phyloP scores from a whole-genome alignment of 768 basidiomycete genomes.

The Chalciporus chontae region DNA sequence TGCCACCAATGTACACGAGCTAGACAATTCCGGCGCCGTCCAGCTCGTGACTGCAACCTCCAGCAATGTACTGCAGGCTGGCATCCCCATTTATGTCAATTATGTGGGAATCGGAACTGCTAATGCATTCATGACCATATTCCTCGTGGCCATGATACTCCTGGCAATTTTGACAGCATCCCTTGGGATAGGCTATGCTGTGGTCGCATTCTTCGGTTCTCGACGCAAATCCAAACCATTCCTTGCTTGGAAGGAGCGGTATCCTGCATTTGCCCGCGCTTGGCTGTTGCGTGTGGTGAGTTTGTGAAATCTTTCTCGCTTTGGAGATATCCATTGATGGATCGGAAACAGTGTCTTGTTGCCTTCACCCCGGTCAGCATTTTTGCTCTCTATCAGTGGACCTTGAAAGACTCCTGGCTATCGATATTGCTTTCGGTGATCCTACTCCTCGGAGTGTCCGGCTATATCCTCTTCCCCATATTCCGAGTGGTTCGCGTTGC shows the following conservation, averaged over 20 bases:
- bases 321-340: constrained; percentile 1
- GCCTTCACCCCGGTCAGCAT: constrained; percentile 65
- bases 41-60: constrained; percentile 63
- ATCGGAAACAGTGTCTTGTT: constrained; percentile 49
- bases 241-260: constrained; percentile 30
- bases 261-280: constrained; percentile 46
- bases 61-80: constrained; percentile 69
- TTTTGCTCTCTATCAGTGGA: constrained; percentile 90
- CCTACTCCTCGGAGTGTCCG: constrained; percentile 49
- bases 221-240: constrained; percentile 20
- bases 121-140: constrained; percentile 90
- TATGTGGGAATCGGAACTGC: constrained; percentile 74
- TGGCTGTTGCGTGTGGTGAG: constrained; percentile 71
- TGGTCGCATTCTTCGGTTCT: constrained; percentile 28
- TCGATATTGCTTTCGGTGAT: constrained; percentile 77
- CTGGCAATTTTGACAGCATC: constrained; percentile 54
- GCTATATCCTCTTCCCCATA: constrained; percentile 46
- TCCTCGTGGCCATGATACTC: constrained; percentile 67
- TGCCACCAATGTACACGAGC: constrained; percentile 23
- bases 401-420: constrained; percentile 83
- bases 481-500: constrained; percentile 49
- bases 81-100: constrained; percentile 80
- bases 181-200: constrained; percentile 49
- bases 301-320: constrained; percentile 7
- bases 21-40: constrained; percentile 38